phyloP scores from a whole-genome alignment of 2,329 filamentous ascomycete species.

The Hymenoscyphus linearis region DNA sequence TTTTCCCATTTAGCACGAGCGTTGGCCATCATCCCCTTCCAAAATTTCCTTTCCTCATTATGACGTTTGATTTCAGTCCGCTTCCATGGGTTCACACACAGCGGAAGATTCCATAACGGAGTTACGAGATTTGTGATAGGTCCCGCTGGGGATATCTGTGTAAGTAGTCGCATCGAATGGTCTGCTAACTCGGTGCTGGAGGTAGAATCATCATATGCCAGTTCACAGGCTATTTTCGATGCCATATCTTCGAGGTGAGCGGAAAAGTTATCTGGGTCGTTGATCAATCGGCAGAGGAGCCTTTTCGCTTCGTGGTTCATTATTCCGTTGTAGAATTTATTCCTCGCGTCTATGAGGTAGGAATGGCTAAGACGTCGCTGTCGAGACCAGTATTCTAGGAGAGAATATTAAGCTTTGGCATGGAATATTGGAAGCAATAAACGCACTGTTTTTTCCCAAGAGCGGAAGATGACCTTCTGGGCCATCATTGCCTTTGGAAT shows the following conservation, averaged over 20 bases:
- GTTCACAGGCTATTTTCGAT: slow-evolving; percentile 50
- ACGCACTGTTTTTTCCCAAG: slow-evolving; percentile 37
- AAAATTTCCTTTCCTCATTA: slow-evolving; percentile 43
- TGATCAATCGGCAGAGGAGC: slow-evolving; percentile 44
- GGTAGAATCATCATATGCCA: slow-evolving; percentile 48
- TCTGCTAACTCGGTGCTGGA: slow-evolving; percentile 44
- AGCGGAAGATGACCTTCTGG: slow-evolving; percentile 46
- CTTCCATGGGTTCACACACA: slow-evolving; percentile 36
- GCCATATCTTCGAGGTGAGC: slow-evolving; percentile 51
- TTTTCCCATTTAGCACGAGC: slow-evolving; percentile 36
- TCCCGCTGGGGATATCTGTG: slow-evolving; percentile 52
- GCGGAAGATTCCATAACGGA: slow-evolving; percentile 39
- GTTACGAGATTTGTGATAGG: slow-evolving; percentile 53
- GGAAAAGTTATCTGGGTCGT: slow-evolving; percentile 45
- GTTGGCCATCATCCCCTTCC: slow-evolving; percentile 34
- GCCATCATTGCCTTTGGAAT: slow-evolving; percentile 35
- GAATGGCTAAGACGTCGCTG: slow-evolving; percentile 40
- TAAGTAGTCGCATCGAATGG: slow-evolving; percentile 51
- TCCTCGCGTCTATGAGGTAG: slow-evolving; percentile 34
- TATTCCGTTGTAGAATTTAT: slow-evolving; percentile 9
- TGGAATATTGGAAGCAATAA: not conserved
- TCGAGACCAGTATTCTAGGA: slow-evolving; percentile 40
- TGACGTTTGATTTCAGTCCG: slow-evolving; percentile 37
- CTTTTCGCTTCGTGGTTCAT: slow-evolving; percentile 51
- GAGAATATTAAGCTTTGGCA: not conserved